phyloP scores from a whole-genome alignment of 208 protist species.

The Leishmania guyanensis region DNA sequence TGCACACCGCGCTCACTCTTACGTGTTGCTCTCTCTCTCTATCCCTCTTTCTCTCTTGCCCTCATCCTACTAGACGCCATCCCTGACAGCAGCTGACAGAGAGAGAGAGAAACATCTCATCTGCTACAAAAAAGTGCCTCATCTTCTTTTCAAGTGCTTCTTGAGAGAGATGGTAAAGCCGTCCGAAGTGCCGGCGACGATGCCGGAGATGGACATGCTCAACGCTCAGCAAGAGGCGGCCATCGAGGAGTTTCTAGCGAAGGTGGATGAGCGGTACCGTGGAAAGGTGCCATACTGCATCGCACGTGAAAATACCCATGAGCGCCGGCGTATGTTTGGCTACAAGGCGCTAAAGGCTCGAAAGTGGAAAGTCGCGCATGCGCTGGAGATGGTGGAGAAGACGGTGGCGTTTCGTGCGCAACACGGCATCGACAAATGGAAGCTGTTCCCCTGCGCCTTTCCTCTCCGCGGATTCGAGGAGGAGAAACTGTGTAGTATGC shows the following conservation, averaged over 20 bases:
- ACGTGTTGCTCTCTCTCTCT: background rate
- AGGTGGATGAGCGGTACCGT: conserved; percentile 28
- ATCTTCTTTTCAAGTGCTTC: too few species aligned
- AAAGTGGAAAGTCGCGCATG: conserved; percentile 53
- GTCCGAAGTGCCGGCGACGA: conserved; percentile 36
- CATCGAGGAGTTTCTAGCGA: conserved; percentile 38
- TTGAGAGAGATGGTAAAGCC: conserved; percentile 42
- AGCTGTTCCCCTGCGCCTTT: conserved; percentile 68
- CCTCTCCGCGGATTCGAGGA: conserved; percentile 53
- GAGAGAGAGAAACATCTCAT: too few species aligned
- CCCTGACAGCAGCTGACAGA: too few species aligned
- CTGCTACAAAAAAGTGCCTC: too few species aligned
- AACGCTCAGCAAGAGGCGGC: conserved; percentile 28
- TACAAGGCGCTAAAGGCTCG: conserved; percentile 75
- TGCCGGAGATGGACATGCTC: conserved; percentile 60
- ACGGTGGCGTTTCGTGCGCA: conserved; percentile 55
- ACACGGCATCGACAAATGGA: conserved; percentile 45
- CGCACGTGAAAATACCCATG: conserved; percentile 29
- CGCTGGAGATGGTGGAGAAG: conserved; percentile 54
- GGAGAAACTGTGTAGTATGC: conserved; percentile 31
- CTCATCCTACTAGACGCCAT: too few species aligned
- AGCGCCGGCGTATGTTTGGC: conserved; percentile 43
- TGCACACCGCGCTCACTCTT: background rate
- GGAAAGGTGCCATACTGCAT: conserved; percentile 41
- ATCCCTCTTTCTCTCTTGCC: background rate